A percentile compares a stretch with the other conserved stretches of the same genome.
Evolutionary conservation across 495 filamentous ascomycete species (phyloP).

Genomic region (Penicillium alfredii): DNA sequence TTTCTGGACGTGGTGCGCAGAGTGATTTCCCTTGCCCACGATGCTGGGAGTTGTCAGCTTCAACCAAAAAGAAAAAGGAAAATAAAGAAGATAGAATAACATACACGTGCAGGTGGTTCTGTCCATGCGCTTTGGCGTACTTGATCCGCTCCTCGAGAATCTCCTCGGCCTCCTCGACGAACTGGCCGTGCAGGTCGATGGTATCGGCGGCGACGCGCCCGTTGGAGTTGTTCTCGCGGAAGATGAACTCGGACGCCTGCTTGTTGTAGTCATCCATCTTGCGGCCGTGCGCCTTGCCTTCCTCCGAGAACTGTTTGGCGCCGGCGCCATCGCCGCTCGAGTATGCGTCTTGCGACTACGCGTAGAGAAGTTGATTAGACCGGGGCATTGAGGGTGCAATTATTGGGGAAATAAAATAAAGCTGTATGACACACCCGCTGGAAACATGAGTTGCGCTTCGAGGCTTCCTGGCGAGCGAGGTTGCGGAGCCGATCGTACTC

Average conservation of each 20-base stretch:
- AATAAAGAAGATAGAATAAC: slow-evolving; percentile 22
- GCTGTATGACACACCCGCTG: slow-evolving; percentile 47
- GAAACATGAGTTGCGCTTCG: slow-evolving; percentile 69
- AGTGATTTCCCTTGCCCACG: slow-evolving; percentile 93
- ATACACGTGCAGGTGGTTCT: slow-evolving; percentile 71
- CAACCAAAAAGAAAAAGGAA: no score
- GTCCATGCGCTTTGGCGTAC: slow-evolving; percentile 61
- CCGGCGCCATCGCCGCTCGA: slow-evolving; percentile 65
- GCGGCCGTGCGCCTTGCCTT: slow-evolving; percentile 76
- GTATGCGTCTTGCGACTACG: slow-evolving; percentile 74
- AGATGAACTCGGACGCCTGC: slow-evolving; percentile 89
- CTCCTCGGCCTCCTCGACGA: slow-evolving; percentile 87
- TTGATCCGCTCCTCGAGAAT: slow-evolving; percentile 78
- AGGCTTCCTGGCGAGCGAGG: slow-evolving; percentile 71
- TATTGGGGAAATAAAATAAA: slow-evolving; percentile 1
- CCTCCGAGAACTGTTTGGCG: slow-evolving; percentile 75
- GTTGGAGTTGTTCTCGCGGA: slow-evolving; percentile 80
- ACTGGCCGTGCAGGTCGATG: slow-evolving; percentile 92
- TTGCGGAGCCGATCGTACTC: slow-evolving; percentile 91
- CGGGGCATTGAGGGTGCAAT: no score
- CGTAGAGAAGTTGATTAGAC: no score
- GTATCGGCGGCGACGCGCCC: slow-evolving; percentile 68
- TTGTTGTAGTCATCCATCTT: slow-evolving; percentile 77
- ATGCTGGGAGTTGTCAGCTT: no score
- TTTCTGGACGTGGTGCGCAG: slow-evolving; percentile 70